A percentile compares a stretch with the other conserved stretches of the same genome.
Evolutionary conservation across 208 protist genomes (phyloP).

Genomic region (Leishmania lainsoni): DNA sequence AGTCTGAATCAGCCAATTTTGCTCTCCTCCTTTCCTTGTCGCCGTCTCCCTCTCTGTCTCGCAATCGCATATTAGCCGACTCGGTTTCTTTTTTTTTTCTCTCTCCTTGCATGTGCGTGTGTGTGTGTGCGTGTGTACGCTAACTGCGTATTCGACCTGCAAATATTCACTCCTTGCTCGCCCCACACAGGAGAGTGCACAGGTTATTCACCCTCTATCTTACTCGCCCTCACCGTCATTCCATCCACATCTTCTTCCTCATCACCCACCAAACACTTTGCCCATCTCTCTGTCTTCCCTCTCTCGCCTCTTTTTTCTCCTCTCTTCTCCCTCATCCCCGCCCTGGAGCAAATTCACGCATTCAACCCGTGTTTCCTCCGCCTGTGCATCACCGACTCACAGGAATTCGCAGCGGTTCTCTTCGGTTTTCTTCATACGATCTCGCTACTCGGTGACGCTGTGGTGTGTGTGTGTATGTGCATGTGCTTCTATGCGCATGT

Average conservation of each 20-base stretch:
- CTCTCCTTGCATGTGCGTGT: neutral
- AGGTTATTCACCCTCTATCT: neutral
- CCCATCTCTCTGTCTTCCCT: neutral
- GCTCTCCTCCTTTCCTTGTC: neutral
- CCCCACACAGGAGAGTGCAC: neutral
- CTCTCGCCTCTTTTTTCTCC: neutral
- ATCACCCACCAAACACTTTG: neutral
- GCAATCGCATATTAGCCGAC: neutral
- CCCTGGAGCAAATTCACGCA: neutral
- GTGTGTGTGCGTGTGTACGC: neutral
- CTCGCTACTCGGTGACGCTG: neutral
- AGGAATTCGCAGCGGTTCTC: neutral
- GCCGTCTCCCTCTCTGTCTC: neutral
- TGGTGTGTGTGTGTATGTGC: neutral
- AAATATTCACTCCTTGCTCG: neutral
- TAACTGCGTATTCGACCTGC: neutral
- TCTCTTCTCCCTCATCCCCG: neutral
- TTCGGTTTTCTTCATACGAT: neutral
- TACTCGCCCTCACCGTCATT: neutral
- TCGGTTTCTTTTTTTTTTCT: neutral
- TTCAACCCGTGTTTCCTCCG: neutral
- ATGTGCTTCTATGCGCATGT: neutral
- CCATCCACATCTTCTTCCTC: neutral
- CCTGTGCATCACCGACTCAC: neutral
- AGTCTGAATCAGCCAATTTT: neutral